Evolutionary conservation across 441 rosid species (phyloP).

Genomic region (Cnidoscolus chayamansa): DNA sequence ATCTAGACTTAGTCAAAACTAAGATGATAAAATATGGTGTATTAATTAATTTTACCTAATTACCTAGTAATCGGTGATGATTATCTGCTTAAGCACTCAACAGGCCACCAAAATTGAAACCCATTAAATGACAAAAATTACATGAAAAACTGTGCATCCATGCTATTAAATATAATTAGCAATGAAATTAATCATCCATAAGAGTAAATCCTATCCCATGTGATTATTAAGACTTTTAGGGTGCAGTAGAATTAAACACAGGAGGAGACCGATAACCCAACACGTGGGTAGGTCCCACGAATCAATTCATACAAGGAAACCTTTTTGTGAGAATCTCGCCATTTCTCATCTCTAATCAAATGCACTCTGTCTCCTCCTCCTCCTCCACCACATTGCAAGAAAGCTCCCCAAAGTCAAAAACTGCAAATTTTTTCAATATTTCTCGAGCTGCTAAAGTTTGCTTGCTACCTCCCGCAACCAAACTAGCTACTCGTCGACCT

Average conservation of each 20-base stretch:
- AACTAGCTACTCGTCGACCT: background rate
- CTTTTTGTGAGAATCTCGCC: background rate
- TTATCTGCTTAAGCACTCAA: background rate
- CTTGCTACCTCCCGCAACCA: slow-evolving; percentile 11
- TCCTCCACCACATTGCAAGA: slow-evolving; percentile 4
- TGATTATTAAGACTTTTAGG: slow-evolving; percentile 17
- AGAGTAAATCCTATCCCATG: slow-evolving; percentile 17
- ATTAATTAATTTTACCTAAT: slow-evolving; percentile 19
- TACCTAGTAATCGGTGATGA: background rate
- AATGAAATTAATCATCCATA: background rate
- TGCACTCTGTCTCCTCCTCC: slow-evolving; percentile 4
- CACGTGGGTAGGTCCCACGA: slow-evolving; percentile 39
- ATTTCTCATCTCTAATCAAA: background rate
- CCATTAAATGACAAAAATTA: background rate
- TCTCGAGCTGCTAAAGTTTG: slow-evolving; percentile 37
- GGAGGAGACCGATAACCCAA: slow-evolving; percentile 2
- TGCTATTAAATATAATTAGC: too few relatives aligned
- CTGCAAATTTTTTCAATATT: slow-evolving; percentile 22
- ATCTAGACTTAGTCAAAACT: background rate
- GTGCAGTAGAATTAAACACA: slow-evolving; percentile 10
- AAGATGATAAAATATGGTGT: background rate
- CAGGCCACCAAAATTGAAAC: background rate
- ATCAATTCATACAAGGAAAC: background rate
- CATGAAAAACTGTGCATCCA: too few relatives aligned
- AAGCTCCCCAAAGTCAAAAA: slow-evolving; percentile 36